Percentiles rank a stretch among this genome's conserved stretches.
phyloP scores from a whole-genome alignment of 2,329 filamentous ascomycete species.

The Lizonia empirigonia region DNA sequence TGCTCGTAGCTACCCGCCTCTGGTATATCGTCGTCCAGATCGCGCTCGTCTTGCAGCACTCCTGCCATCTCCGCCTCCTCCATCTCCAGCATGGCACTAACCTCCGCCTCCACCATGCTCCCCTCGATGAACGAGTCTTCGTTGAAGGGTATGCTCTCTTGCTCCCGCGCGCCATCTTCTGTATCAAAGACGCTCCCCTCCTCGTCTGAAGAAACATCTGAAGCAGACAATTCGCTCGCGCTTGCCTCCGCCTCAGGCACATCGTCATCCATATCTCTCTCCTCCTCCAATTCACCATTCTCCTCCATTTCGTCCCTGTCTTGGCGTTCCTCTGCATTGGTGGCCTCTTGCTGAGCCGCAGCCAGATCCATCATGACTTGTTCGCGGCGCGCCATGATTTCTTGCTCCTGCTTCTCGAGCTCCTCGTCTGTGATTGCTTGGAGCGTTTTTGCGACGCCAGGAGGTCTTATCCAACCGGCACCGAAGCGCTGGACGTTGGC shows the following conservation, averaged over 20 bases:
- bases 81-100: constrained; percentile 48
- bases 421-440: constrained; percentile 89
- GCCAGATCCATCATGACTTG: constrained; percentile 75
- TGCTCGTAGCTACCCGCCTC: constrained; percentile 61
- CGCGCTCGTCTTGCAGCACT: constrained; percentile 55
- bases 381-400: constrained; percentile 73
- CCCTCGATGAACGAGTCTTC: constrained; percentile 56
- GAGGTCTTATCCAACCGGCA: constrained; percentile 86
- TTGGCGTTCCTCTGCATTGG: constrained; percentile 48
- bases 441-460: constrained; percentile 85
- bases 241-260: constrained; percentile 51
- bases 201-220: constrained; percentile 45
- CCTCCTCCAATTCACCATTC: constrained; percentile 27
- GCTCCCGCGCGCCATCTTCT: constrained; percentile 53
- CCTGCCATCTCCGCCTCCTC: constrained; percentile 56
- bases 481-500: constrained; percentile 85
- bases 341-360: constrained; percentile 56
- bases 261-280: constrained; percentile 51
- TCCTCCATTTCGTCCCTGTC: constrained; percentile 50
- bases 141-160: constrained; percentile 55
- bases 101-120: constrained; percentile 48
- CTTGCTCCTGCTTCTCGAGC: constrained; percentile 84
- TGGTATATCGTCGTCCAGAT: constrained; percentile 58
- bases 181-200: constrained; percentile 14
- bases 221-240: constrained; percentile 28